Percentiles rank a stretch among this genome's conserved stretches.
Conservation (phyloP, 495 filamentous ascomycete genomes). For the Hypoxylon fragiforme region DNA sequence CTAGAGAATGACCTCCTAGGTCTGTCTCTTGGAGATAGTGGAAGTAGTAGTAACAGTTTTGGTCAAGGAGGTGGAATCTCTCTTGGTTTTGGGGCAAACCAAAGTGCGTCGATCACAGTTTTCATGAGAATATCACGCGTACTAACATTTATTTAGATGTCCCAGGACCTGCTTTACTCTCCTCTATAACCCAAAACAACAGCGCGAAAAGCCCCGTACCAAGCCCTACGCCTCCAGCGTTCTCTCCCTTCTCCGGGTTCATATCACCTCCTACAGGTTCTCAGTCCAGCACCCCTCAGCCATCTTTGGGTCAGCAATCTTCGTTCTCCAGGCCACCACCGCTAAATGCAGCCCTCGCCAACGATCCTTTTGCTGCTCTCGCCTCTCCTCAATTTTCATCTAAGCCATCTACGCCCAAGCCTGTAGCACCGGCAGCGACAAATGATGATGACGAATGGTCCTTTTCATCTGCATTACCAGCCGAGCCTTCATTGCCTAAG, state of each 20-base stretch:
- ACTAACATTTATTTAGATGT: conserved; percentile 50
- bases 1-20: conserved; percentile 60
- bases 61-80: conserved; percentile 82
- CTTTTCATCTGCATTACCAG: conserved; percentile 85
- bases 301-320: conserved; percentile 45
- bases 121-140: not conserved
- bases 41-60: conserved; percentile 42
- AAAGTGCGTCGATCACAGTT: conserved; percentile 48
- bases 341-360: conserved; percentile 35
- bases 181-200: conserved; percentile 63
- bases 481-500: conserved; percentile 51
- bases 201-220: conserved; percentile 50
- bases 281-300: conserved; percentile 54
- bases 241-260: conserved; percentile 65
- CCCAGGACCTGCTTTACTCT: conserved; percentile 65
- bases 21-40: conserved; percentile 52
- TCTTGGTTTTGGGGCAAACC: conserved; percentile 74
- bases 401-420: conserved; percentile 45
- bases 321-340: conserved; percentile 48
- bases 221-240: conserved; percentile 48
- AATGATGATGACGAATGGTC: conserved; percentile 88
- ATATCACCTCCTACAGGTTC: conserved; percentile 45
- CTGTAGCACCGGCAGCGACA: conserved; percentile 39
- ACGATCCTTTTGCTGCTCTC: conserved; percentile 74
- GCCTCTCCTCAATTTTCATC: conserved; percentile 57